Evolutionary conservation across 768 basidiomycete species (phyloP).

Genomic region (Serendipita indica): DNA sequence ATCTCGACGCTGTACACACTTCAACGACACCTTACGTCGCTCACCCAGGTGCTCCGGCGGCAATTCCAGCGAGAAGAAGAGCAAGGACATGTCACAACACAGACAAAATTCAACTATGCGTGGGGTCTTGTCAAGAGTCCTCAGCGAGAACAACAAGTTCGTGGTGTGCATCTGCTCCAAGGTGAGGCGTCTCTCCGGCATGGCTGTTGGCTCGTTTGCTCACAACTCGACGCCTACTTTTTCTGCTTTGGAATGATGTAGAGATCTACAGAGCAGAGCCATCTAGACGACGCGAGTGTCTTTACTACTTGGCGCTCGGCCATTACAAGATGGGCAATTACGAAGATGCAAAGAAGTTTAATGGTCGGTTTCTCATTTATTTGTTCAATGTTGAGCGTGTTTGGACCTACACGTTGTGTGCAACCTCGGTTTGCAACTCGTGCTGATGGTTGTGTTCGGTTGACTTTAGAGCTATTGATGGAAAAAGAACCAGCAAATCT

Average conservation of each 20-base stretch:
- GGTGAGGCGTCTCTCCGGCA: slow-evolving; percentile 30
- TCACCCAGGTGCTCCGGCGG: slow-evolving; percentile 52
- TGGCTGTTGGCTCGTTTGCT: background rate
- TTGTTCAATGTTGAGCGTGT: background rate
- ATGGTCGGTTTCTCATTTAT: slow-evolving; percentile 43
- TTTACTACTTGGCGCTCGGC: slow-evolving; percentile 92
- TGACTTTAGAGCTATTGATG: slow-evolving; percentile 52
- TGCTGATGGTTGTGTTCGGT: background rate
- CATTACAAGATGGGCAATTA: slow-evolving; percentile 96
- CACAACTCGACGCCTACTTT: background rate
- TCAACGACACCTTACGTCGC: too few species aligned
- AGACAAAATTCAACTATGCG: slow-evolving; percentile 95
- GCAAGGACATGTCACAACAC: slow-evolving; percentile 73
- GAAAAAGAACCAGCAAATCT: slow-evolving; percentile 88
- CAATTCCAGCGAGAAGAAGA: slow-evolving; percentile 84
- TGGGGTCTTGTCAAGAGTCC: slow-evolving; percentile 96
- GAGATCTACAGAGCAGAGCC: slow-evolving; percentile 89
- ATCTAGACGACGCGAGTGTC: slow-evolving; percentile 74
- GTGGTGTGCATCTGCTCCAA: slow-evolving; percentile 84
- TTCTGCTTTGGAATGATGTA: slow-evolving; percentile 21
- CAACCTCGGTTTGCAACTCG: slow-evolving; percentile 10
- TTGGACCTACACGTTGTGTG: slow-evolving; percentile 1
- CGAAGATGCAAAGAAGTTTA: slow-evolving; percentile 82
- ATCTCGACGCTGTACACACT: too few species aligned
- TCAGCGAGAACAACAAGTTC: slow-evolving; percentile 67